These are phyloP conservation scores for Elongisporangium senticosum DNA, from an alignment of 352 stramenopile species.

Conservation along the genomic window DNA sequence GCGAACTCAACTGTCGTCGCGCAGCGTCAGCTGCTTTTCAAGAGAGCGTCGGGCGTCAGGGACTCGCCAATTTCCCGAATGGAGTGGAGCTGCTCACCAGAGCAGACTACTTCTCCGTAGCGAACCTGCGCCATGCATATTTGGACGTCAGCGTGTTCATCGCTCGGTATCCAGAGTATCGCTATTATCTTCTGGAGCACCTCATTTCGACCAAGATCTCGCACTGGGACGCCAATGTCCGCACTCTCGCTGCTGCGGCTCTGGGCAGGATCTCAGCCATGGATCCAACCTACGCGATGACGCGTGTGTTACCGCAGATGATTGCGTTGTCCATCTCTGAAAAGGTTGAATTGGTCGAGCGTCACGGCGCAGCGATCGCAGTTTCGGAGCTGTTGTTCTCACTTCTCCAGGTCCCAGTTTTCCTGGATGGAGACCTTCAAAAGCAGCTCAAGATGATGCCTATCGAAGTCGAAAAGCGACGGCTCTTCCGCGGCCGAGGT, in stretches of 20 bases:
- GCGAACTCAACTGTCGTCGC: slow-evolving; percentile 97
- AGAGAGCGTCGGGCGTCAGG: slow-evolving; percentile 90
- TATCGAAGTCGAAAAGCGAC: slow-evolving; percentile 90
- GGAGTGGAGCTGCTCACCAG: slow-evolving; percentile 96
- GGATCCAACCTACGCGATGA: slow-evolving; percentile 70
- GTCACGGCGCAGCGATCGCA: slow-evolving; percentile 92
- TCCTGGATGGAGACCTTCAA: slow-evolving; percentile 68
- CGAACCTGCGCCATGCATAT: slow-evolving; percentile 89
- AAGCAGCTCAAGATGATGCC: slow-evolving; percentile 62
- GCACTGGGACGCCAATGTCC: slow-evolving; percentile 95
- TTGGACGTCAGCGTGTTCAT: slow-evolving; percentile 89
- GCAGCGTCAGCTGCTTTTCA: slow-evolving; percentile 98
- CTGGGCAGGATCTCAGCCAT: slow-evolving; percentile 83
- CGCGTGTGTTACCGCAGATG: slow-evolving; percentile 79
- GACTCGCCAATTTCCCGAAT: slow-evolving; percentile 91
- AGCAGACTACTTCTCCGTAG: slow-evolving; percentile 98
- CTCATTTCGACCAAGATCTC: slow-evolving; percentile 84
- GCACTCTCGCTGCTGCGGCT: slow-evolving; percentile 80
- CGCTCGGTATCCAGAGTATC: slow-evolving; percentile 87
- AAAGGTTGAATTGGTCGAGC: slow-evolving; percentile 87
- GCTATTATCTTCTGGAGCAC: slow-evolving; percentile 79
- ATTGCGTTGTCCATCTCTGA: slow-evolving; percentile 66
- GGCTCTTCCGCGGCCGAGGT: slow-evolving; percentile 94
- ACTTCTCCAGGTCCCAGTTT: slow-evolving; percentile 43
- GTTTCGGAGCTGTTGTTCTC: slow-evolving; percentile 79